phyloP scores from a whole-genome alignment of 139 green algal species.

The Marvania coccoides region DNA sequence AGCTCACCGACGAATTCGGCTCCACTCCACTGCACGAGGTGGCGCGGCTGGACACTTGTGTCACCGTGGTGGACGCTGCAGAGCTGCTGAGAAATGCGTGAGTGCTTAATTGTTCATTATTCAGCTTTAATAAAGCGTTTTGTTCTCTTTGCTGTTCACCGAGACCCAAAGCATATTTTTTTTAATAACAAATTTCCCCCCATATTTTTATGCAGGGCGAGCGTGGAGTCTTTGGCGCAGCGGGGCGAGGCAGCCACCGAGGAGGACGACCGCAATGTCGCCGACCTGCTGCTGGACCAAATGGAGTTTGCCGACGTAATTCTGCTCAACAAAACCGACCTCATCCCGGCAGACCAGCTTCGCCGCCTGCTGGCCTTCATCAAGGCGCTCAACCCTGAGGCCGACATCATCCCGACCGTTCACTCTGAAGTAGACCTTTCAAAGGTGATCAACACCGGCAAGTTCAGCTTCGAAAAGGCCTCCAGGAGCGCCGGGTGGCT shows the following conservation, averaged over 20 bases:
- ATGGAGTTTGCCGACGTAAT: slow-evolving; percentile 48
- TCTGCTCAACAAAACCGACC: slow-evolving; percentile 73
- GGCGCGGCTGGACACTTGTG: slow-evolving; percentile 15
- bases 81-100: slow-evolving; percentile 45
- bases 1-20: background rate
- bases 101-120: background rate
- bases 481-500: slow-evolving; percentile 53
- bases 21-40: background rate
- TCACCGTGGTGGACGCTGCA: slow-evolving; percentile 63
- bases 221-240: slow-evolving; percentile 26
- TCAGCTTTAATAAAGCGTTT: background rate
- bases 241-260: slow-evolving; percentile 9
- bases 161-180: background rate
- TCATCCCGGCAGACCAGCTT: slow-evolving; percentile 7
- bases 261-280: slow-evolving; percentile 42
- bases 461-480: slow-evolving; percentile 52
- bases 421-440: slow-evolving; percentile 15
- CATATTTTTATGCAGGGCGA: slow-evolving; percentile 6
- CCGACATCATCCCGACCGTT: slow-evolving; percentile 29
- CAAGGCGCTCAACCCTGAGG: slow-evolving; percentile 42
- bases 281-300: slow-evolving; percentile 61
- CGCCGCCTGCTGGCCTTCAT: slow-evolving; percentile 28
- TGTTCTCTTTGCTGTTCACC: background rate
- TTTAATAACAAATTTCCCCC: too few species aligned
- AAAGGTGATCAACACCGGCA: slow-evolving; percentile 17